These are phyloP conservation scores for Ustilago nuda DNA, from an alignment of 1,284 basidiomycete genomes.

Conservation along the genomic window DNA sequence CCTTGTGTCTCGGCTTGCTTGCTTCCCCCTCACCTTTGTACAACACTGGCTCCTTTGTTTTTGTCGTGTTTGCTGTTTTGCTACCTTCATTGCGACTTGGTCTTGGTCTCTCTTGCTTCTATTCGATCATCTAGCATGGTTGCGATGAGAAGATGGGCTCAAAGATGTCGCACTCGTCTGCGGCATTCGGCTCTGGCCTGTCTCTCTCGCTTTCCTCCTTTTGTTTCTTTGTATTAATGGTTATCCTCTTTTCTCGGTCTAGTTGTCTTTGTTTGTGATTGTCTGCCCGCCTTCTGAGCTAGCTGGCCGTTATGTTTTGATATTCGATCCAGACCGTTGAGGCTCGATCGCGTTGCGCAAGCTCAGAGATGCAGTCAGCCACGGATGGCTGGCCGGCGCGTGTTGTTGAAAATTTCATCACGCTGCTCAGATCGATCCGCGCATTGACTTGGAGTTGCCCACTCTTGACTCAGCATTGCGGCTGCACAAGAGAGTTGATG, in stretches of 20 bases:
- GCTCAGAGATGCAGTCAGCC: not conserved
- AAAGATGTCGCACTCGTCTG: conserved; percentile 7
- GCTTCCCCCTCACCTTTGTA: conserved; percentile 32
- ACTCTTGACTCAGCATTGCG: not conserved
- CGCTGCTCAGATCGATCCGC: conserved; percentile 21
- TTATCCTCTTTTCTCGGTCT: conserved; percentile 38
- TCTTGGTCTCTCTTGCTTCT: not conserved
- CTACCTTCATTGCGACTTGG: conserved; percentile 12
- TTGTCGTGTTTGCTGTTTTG: conserved; percentile 35
- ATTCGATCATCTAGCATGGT: not conserved
- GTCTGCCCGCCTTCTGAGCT: conserved; percentile 3
- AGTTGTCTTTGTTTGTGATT: not conserved
- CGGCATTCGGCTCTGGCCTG: conserved; percentile 19
- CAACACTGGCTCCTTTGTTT: conserved; percentile 43
- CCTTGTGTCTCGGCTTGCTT: conserved; percentile 11
- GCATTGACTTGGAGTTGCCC: not conserved
- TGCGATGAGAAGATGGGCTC: not conserved
- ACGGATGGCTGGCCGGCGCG: conserved; percentile 9
- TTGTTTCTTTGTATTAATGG: conserved; percentile 57
- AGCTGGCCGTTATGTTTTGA: conserved; percentile 7
- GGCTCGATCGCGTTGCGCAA: not conserved
- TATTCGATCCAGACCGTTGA: not conserved
- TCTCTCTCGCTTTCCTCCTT: conserved; percentile 20
- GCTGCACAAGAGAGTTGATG: not conserved
- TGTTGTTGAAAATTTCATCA: conserved; percentile 24